Percentiles rank a stretch among this genome's conserved stretches.
These are phyloP conservation scores for Clitopilus hobsonii DNA, from an alignment of 768 basidiomycete genomes.

Conservation along the genomic window DNA sequence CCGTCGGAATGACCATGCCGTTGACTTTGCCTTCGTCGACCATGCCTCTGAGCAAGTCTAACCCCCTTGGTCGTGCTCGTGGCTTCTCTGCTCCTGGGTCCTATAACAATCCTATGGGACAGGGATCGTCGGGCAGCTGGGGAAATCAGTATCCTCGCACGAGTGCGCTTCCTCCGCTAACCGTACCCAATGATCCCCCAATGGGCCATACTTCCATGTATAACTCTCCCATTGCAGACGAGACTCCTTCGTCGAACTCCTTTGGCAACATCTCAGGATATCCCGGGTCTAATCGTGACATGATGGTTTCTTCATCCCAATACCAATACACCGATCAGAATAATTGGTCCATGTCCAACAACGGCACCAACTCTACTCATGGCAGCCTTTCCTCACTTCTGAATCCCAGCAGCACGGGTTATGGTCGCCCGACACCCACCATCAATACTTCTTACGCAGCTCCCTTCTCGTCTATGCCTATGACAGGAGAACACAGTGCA, in stretches of 20 bases:
- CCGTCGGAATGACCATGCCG: conserved; percentile 67
- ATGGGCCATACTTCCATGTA: conserved; percentile 56
- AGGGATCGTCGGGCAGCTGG: conserved; percentile 55
- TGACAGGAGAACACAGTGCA: conserved; percentile 63
- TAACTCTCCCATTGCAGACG: conserved; percentile 60
- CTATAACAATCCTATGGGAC: conserved; percentile 68
- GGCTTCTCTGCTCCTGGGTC: conserved; percentile 84
- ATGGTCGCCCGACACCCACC: conserved; percentile 59
- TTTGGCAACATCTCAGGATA: conserved; percentile 41
- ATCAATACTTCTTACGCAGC: conserved; percentile 71
- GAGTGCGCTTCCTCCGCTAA: conserved; percentile 68
- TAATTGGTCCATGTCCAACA: conserved; percentile 48
- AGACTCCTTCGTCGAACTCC: conserved; percentile 48
- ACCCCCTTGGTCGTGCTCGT: conserved; percentile 56
- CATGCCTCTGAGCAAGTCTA: conserved; percentile 33
- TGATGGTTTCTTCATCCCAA: conserved; percentile 45
- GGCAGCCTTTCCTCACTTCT: conserved; percentile 74
- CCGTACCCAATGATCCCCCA: conserved; percentile 73
- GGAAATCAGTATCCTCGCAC: conserved; percentile 50
- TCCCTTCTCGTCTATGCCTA: conserved; percentile 66
- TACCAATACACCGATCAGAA: conserved; percentile 61
- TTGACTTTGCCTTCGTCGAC: conserved; percentile 56
- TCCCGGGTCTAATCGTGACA: conserved; percentile 35
- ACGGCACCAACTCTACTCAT: conserved; percentile 55
- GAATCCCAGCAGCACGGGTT: conserved; percentile 61